Evolutionary conservation across 2,329 filamentous ascomycete species (phyloP), one percentile per base, ranked within the genome.

Genomic region (Bertia moriformis): DNA sequence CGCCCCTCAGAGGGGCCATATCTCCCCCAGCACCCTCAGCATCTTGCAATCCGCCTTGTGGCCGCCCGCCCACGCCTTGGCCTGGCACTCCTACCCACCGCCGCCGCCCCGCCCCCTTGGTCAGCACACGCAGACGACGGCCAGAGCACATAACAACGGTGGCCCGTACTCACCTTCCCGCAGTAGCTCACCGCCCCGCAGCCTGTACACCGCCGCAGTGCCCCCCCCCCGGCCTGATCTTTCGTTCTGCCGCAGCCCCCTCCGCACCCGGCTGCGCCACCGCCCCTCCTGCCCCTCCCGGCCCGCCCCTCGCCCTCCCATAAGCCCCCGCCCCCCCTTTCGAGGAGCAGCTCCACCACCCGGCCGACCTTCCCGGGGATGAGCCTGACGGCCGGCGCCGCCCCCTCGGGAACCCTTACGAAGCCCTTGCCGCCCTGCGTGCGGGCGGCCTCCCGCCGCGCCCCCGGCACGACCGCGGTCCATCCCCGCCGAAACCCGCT

Each of bases 401-500:
- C 7, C 7, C 22, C 22, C 22, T 7, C 22, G 22, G 22, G 22
- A 10, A 27, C n/a, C 22, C n/a, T 27, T 7, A 27, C 22, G 22
- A 27, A 27, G 7, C 22, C 22, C 22, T 27, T 27, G 22, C 22
- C 22, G n/a, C n/a, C n/a, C 7, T 27, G 7, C 22, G 22, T 27
- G 22, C 7, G 7, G 22, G 22, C n/a, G 22, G 60, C 63, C 2
- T 52, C 22, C n/a, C n/a, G n/a, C n/a, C n/a, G n/a, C n/a, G n/a
- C n/a, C n/a, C n/a, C n/a, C 5, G 53, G 56, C 2, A 67, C 42
- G 0, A 63, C 53, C 3, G 60, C 50, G 4, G 60, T 62, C 42
- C 51, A 49, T 2, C 63, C 63, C 41, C 58, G 60, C 20, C 52
- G 51, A 37, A 65, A 64, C 36, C 51, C 58, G 48, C 44, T 48